phyloP scores from a whole-genome alignment of 75 land plant genomes.

The Pseudotsuga menziesii region DNA sequence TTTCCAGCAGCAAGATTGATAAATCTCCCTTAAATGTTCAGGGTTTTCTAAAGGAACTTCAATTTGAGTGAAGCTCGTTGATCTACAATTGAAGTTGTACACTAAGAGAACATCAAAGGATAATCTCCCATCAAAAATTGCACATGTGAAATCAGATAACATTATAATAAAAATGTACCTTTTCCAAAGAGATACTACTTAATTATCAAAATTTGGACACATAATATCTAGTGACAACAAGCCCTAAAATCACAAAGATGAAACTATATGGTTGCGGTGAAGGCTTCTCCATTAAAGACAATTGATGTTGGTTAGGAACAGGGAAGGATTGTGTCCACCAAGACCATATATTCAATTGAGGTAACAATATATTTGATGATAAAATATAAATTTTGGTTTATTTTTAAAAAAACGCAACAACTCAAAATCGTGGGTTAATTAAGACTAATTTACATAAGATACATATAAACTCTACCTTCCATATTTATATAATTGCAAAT shows the following conservation, averaged over 20 bases:
- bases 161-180: not conserved
- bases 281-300: not conserved
- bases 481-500: constrained; percentile 8
- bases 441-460: constrained; percentile 10
- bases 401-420: constrained; percentile 6
- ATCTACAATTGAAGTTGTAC: too few relatives aligned
- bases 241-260: not conserved
- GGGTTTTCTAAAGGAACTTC: too few relatives aligned
- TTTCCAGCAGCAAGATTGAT: too few relatives aligned
- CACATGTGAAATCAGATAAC: not conserved
- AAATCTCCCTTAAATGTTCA: too few relatives aligned
- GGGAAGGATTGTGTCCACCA: not conserved
- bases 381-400: constrained; percentile 9
- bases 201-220: constrained; percentile 9
- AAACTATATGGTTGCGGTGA: not conserved
- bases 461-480: constrained; percentile 8
- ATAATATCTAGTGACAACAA: not conserved
- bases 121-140: too few relatives aligned
- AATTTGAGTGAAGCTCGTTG: too few relatives aligned
- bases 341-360: not conserved
- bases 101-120: too few relatives aligned
- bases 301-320: not conserved
- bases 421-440: constrained; percentile 14
- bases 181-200: not conserved
- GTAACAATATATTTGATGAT: not conserved